Evolutionary conservation across 1,284 basidiomycete species (phyloP).

Genomic region (Trametes versicolor): DNA sequence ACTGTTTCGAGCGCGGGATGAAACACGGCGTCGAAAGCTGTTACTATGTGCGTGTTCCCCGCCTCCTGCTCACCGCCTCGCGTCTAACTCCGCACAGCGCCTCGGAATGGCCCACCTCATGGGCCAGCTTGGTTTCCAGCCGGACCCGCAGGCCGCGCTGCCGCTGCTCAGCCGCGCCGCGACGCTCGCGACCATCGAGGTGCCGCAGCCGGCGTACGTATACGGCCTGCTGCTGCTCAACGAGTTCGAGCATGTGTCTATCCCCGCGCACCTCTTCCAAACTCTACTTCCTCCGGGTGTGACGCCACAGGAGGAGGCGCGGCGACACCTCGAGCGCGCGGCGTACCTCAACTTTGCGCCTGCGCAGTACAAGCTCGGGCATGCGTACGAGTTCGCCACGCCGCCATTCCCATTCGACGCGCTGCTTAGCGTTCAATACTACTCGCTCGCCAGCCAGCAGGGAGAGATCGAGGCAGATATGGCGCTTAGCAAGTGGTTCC

Average conservation of each 20-base stretch:
- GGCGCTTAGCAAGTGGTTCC: constrained; percentile 95
- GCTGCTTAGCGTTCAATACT: constrained; percentile 92
- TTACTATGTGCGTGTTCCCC: constrained; percentile 33
- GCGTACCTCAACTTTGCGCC: constrained; percentile 89
- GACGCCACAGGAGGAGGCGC: constrained; percentile 56
- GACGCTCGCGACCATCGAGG: constrained; percentile 75
- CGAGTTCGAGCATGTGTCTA: constrained; percentile 73
- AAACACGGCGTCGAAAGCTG: constrained; percentile 39
- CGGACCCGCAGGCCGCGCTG: constrained; percentile 68
- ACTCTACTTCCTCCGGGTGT: constrained; percentile 58
- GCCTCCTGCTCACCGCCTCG: neutral
- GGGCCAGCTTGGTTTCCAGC: constrained; percentile 80
- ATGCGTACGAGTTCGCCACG: constrained; percentile 91
- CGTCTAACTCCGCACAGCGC: constrained; percentile 60
- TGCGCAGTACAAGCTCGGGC: constrained; percentile 94
- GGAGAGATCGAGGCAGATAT: constrained; percentile 95
- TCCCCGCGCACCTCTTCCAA: constrained; percentile 63
- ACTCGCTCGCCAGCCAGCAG: constrained; percentile 85
- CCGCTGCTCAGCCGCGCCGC: constrained; percentile 84
- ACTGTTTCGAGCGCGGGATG: constrained; percentile 40
- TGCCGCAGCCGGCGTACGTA: constrained; percentile 89
- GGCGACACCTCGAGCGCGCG: constrained; percentile 77
- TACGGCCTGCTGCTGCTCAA: constrained; percentile 85
- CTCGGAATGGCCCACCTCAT: constrained; percentile 92
- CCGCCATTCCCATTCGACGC: constrained; percentile 91